Evolutionary conservation across 371 early-diverging fungal species (phyloP).

Genomic region (Gilbertella persicaria): DNA sequence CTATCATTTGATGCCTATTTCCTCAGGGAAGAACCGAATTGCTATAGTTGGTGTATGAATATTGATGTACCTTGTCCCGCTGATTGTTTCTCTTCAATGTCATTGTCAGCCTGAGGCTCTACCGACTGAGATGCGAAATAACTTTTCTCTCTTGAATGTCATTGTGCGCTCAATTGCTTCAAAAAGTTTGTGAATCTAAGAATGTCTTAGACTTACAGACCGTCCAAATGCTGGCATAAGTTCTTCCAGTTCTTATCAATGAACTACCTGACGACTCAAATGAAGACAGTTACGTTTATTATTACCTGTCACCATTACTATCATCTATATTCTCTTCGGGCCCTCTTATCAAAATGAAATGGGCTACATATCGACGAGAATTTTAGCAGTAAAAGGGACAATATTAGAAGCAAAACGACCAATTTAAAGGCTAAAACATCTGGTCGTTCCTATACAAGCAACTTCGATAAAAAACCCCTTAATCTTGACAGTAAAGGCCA

Average conservation of each 20-base stretch:
- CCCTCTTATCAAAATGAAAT: slow-evolving; percentile 9
- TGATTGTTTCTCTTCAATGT: slow-evolving; percentile 6
- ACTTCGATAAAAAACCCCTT: too few species aligned
- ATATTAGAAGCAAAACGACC: too few species aligned
- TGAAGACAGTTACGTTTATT: slow-evolving; percentile 16
- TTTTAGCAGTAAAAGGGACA: too few species aligned
- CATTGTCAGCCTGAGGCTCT: too few species aligned
- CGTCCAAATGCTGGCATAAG: slow-evolving; percentile 16
- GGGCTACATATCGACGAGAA: too few species aligned
- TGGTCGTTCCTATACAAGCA: too few species aligned
- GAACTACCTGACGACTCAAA: slow-evolving; percentile 16
- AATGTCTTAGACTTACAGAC: slow-evolving; percentile 18
- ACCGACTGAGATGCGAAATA: too few species aligned
- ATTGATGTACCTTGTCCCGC: slow-evolving; percentile 9
- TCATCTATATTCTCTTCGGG: slow-evolving; percentile 12
- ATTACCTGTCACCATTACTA: slow-evolving; percentile 15
- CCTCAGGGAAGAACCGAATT: slow-evolving; percentile 3
- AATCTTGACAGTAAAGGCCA: too few species aligned
- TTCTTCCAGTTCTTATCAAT: slow-evolving; percentile 17
- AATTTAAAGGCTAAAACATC: too few species aligned
- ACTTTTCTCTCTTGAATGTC: too few species aligned
- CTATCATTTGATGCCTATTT: slow-evolving; percentile 13
- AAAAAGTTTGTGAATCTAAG: slow-evolving; percentile 6
- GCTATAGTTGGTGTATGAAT: slow-evolving; percentile 15
- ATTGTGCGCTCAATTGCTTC: slow-evolving; percentile 7